Evolutionary conservation across 805 yeast genomes (phyloP), one percentile per base, ranked within the genome.

Genomic region (Tetrapisispora arboricola): DNA sequence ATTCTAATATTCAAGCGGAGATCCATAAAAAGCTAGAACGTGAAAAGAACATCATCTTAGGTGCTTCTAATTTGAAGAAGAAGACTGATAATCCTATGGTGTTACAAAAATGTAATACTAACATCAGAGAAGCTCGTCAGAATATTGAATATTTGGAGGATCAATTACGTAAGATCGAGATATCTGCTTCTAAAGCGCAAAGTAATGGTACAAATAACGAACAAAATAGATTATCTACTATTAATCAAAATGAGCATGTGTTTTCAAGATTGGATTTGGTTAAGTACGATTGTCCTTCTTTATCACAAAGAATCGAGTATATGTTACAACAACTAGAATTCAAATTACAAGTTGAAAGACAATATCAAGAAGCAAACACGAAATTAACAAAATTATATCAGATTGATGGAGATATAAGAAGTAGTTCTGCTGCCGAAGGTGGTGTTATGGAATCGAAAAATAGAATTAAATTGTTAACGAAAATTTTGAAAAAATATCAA

Each of bases 241-340:
- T 54, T 15, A 49, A 61, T 17, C 58, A 61, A 1, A 52, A 53
- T 22, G 69, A 64, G 33, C 54, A 57, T 19, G 53, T 51, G 4
- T 83, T 72, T 54, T 75, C 90, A 0, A 71, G 84, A 17, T 66
- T 84, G 49, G 98, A 92, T 59, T 69, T 92, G 42, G 72, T 86
- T 57, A 87, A 87, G 53, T 87, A 86, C 56, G 96, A 92, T 54
- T 84, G 95, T 51, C 96, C 96, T 0, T 84, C 94, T 0, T 67
- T 92, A 50, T 96, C 96, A 10, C 96, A 92, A 53, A 76, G 92
- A 47, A 92, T 92, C 55, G 96, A 86, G 63, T 80, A 84, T 53
- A 88, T 92, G 97, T 72, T 90, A 41, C 96, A 88, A 64, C 94
- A 87, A 61, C 70, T 92, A 44, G 95, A 88, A 58, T 87, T 90